Conservation (phyloP, 176 grass and related monocot genomes). For the Carex scoparia region DNA sequence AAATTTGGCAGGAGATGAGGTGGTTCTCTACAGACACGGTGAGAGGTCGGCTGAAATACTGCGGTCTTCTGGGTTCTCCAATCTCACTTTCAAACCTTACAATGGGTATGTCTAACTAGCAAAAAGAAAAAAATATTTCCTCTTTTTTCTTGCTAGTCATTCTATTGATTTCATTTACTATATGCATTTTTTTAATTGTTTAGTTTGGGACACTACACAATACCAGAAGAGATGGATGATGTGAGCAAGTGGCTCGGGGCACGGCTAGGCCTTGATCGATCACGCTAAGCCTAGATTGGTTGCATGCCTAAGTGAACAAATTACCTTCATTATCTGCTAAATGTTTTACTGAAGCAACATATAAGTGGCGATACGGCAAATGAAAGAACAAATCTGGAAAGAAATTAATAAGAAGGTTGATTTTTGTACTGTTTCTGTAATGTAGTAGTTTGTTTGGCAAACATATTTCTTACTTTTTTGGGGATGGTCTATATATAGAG, state of each 20-base stretch:
- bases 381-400: not conserved
- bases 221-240: constrained; percentile 95
- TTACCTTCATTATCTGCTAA: constrained; percentile 11
- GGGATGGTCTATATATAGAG: not conserved
- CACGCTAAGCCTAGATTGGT: not conserved
- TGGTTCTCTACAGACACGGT: constrained; percentile 65
- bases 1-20: constrained; percentile 60
- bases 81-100: constrained; percentile 60
- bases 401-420: constrained; percentile 13
- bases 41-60: constrained; percentile 71
- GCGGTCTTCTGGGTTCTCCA: constrained; percentile 52
- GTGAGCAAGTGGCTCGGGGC: constrained; percentile 86
- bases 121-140: not conserved
- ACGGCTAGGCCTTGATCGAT: constrained; percentile 57
- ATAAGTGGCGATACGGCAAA: not conserved
- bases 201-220: constrained; percentile 85
- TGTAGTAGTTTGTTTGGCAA: constrained; percentile 17
- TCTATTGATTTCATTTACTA: not conserved
- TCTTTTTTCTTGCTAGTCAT: not conserved
- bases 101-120: constrained; percentile 53
- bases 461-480: not conserved
- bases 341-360: not conserved
- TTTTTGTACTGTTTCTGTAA: constrained; percentile 23
- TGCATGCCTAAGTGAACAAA: not conserved
- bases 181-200: constrained; percentile 5